Conservation (phyloP, 495 filamentous ascomycete species). For the Podospora pseudocomata region DNA sequence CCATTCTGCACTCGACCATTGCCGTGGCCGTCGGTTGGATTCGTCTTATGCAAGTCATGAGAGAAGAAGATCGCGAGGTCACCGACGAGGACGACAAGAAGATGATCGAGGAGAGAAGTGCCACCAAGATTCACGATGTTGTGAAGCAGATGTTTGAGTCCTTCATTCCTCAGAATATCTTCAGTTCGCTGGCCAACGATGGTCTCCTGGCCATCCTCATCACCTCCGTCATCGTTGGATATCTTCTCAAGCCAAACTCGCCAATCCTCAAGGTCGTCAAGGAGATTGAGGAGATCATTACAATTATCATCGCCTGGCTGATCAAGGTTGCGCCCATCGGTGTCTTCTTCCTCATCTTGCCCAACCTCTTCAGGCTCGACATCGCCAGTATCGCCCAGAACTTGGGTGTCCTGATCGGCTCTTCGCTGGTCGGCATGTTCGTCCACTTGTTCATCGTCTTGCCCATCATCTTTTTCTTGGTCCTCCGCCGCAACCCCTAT, state of each 20-base stretch:
- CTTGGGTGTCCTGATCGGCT: conserved; percentile 33
- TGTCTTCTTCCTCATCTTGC: conserved; percentile 36
- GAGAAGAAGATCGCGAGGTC: not conserved
- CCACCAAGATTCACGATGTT: conserved; percentile 23
- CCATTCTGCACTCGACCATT: conserved; percentile 30
- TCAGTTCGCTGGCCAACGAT: conserved; percentile 31
- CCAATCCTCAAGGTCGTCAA: conserved; percentile 18
- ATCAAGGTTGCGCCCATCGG: conserved; percentile 36
- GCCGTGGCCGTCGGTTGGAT: conserved; percentile 29
- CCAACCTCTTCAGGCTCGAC: conserved; percentile 33
- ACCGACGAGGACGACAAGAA: conserved; percentile 13
- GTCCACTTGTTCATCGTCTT: conserved; percentile 32
- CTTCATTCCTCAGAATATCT: conserved; percentile 31
- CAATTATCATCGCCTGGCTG: conserved; percentile 30
- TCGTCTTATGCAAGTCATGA: conserved; percentile 19
- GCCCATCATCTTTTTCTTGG: conserved; percentile 26
- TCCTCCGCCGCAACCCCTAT: conserved; percentile 27
- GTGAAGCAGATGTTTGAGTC: conserved; percentile 33
- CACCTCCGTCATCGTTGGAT: conserved; percentile 25
- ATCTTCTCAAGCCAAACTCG: conserved; percentile 22
- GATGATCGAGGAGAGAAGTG: conserved; percentile 16
- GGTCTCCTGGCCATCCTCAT: conserved; percentile 28
- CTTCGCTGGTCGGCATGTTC: conserved; percentile 24
- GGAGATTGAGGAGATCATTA: conserved; percentile 32
- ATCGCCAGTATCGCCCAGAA: conserved; percentile 30